A percentile compares a stretch with the other conserved stretches of the same genome.
phyloP scores from a whole-genome alignment of 306 rosid species.

The Acmispon strigosus region DNA sequence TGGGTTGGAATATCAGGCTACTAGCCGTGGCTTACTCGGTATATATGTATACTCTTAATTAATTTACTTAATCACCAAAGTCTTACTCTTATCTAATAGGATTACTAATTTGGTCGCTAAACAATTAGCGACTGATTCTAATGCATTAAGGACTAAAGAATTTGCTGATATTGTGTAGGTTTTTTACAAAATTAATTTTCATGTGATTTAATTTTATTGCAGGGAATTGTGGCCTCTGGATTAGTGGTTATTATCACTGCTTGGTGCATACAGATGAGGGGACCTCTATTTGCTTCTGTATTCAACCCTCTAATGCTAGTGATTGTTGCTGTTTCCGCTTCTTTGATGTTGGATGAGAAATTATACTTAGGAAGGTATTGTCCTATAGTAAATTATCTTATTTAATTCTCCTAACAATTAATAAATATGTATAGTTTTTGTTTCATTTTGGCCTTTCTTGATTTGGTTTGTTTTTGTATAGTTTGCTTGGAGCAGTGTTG shows the following conservation, averaged over 20 bases:
- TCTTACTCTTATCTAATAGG: too few species aligned
- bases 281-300: constrained; percentile 35
- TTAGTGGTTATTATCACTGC: constrained; percentile 20
- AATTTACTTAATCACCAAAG: too few species aligned
- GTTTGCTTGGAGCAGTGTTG: constrained; percentile 28
- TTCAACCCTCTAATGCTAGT: constrained; percentile 35
- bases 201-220: neutral
- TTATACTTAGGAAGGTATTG: constrained; percentile 32
- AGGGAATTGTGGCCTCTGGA: constrained; percentile 37
- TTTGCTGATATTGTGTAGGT: too few species aligned
- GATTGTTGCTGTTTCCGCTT: constrained; percentile 25
- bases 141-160: too few species aligned
- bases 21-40: constrained; percentile 42
- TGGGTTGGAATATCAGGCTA: constrained; percentile 73
- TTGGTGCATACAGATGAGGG: constrained; percentile 37
- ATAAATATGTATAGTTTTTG: neutral
- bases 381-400: neutral
- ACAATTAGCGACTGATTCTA: too few species aligned
- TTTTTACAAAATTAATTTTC: neutral
- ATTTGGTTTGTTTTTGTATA: neutral
- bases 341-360: constrained; percentile 27
- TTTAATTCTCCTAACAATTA: neutral
- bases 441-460: neutral
- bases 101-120: too few species aligned
- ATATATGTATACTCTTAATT: neutral